Evolutionary conservation across 257 asterid species (phyloP).

Genomic region (Capsicum baccatum): DNA sequence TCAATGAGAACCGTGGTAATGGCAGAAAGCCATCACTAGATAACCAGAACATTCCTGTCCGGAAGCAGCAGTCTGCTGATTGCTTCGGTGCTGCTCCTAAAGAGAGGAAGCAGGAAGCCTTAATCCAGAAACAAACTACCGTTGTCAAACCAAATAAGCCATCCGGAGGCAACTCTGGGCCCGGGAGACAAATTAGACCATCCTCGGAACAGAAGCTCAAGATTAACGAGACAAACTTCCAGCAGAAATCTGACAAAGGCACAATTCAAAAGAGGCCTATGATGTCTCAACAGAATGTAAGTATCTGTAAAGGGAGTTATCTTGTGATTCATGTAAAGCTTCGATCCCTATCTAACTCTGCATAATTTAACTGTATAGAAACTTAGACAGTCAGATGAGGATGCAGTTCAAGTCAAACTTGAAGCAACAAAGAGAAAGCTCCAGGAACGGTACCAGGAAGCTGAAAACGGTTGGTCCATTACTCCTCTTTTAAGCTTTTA

Average conservation of each 20-base stretch:
- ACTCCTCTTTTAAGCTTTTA: neutral
- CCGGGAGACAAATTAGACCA: conserved; percentile 56
- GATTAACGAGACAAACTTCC: conserved; percentile 42
- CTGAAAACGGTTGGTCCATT: conserved; percentile 70
- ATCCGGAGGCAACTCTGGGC: conserved; percentile 42
- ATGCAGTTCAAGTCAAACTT: conserved; percentile 52
- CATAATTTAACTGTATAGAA: conserved; percentile 36
- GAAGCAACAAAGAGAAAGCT: conserved; percentile 94
- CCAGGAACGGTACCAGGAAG: conserved; percentile 92
- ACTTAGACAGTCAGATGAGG: conserved; percentile 49
- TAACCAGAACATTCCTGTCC: conserved; percentile 41
- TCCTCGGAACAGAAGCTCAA: conserved; percentile 46
- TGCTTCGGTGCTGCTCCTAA: conserved; percentile 41
- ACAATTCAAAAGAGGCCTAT: conserved; percentile 54
- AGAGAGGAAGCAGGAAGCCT: conserved; percentile 49
- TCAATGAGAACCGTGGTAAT: conserved; percentile 66
- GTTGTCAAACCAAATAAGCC: conserved; percentile 54
- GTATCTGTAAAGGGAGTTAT: conserved; percentile 26
- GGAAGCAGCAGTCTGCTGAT: conserved; percentile 39
- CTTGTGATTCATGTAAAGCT: neutral
- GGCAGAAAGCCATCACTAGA: conserved; percentile 62
- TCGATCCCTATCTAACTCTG: neutral
- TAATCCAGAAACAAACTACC: conserved; percentile 50
- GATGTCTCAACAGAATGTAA: conserved; percentile 60
- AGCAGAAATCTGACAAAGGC: conserved; percentile 50